Evolutionary conservation across 1,284 basidiomycete species (phyloP), one percentile per base, ranked within the genome.

Genomic region (Fereydounia khargensis): DNA sequence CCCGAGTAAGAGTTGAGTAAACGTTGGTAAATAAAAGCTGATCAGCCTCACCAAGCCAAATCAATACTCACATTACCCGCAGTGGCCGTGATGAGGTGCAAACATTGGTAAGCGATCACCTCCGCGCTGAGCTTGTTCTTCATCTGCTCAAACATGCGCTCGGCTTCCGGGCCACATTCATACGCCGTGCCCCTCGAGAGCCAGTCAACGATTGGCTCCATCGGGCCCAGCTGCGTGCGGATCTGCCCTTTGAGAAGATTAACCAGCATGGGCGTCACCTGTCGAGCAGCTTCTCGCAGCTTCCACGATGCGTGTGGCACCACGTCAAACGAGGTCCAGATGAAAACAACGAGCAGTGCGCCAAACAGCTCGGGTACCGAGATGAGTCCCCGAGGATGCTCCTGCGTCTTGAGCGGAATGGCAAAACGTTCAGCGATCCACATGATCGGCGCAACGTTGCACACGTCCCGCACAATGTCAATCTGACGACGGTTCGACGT

Each of bases 401-500:
- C 59, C 36, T 80, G 79, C 0, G 81, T 82, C 77, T 87, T 88
- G 47, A 91, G 78, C n/a, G 80, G 76, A 37, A 91, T 83, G 16
- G 46, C 62, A 21, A 67, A 49, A 16, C 46, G 37, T 25, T 64
- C 18, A 8, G 61, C 56, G 47, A 65, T 14, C 87, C 87, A 62
- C 82, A 28, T 77, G 24, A 87, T 76, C 6, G 88, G 84, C 0
- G 85, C 80, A 24, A 79, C 70, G 68, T 82, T 85, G 53, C 87
- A 70, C 3, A 89, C 86, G 60, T 87, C 84, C 6, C 81, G 79
- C 20, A 86, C 84, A 47, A 91, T 76, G 68, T 91, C 86, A 18
- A 89, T 79, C 33, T 79, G 81, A 33, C 74, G 77, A 4, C 77
- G 78, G 23, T 80, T 79, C 4, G n/a, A 13, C 18, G 79, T 77